Base-by-base conservation (phyloP, 2,329 filamentous ascomycete species). In the Pleurostoma richardsiae region DNA sequence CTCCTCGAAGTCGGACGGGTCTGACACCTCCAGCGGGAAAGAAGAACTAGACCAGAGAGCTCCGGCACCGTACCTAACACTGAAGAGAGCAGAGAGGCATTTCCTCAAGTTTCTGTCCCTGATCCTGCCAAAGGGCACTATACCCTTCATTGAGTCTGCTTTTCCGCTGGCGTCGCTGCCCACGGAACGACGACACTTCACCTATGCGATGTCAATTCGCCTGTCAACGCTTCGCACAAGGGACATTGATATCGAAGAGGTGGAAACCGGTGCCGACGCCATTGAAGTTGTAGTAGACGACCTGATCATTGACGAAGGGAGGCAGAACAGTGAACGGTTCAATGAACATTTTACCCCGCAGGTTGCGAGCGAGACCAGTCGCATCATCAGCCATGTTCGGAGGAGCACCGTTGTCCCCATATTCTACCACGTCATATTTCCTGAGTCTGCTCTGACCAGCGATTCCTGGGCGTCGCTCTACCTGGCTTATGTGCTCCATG, bases 41-140 rank as follows among this genome's bases (percentile, higher is more conserved):
- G 19, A 19, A 19, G 61, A 67, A 11, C 52, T 60, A 5, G 66
- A 65, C 44, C 61, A 64, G 47, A 62, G 68, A 44, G 66, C 68
- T 1, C 69, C 73, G 0, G 76, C 80, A 3, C 80, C 82, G 0
- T 86, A 85, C 52, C 64, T 88, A 11, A 83, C 83, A 0, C 64
- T 88, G 5, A 88, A 88, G 58, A 72, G 81, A 42, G 77, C 82
- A 3, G 84, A 88, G 60, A 71, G 81, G 41, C 83, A 87, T 49
- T 87, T 88, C 49, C 69, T 88, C 38, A 83, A 83, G 46, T 86
- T 88, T 47, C 66, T 88, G 6, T 80, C 80, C 1, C 71, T 84
- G 28, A 72, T 85, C 29, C 77, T 80, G 42, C 72, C 78, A 2
- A 66, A 69, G 19, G 71, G 73, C 3, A 67, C 74, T 5, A 73